Conservation (phyloP, 345 rosid species). For the Citrus cavaleriei region DNA sequence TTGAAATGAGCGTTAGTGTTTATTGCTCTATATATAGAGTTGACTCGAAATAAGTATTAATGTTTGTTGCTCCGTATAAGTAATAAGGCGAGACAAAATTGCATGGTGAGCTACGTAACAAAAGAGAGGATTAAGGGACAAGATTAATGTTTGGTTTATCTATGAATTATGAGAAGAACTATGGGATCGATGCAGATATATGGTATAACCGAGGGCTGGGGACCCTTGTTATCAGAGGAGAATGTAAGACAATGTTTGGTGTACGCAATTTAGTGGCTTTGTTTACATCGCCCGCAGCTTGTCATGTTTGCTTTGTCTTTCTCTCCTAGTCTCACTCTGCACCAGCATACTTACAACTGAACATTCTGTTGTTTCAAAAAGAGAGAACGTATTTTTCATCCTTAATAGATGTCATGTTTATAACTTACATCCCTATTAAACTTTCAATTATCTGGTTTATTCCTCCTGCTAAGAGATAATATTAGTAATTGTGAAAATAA, state of each 20-base stretch:
- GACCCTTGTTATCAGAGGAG: constrained; percentile 11
- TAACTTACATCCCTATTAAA: too few species aligned
- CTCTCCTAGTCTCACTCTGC: background rate
- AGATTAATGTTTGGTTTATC: background rate
- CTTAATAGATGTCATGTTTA: too few species aligned
- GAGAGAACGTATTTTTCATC: too few species aligned
- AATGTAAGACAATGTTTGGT: background rate
- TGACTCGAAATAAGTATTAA: background rate
- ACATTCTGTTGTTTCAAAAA: background rate
- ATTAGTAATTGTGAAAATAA: too few species aligned
- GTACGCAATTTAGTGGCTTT: background rate
- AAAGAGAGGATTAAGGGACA: background rate
- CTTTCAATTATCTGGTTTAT: too few species aligned
- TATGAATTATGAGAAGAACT: background rate
- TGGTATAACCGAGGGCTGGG: background rate
- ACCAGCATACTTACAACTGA: background rate
- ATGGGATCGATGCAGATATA: background rate
- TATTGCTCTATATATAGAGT: background rate
- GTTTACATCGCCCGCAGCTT: background rate
- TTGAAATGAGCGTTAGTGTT: background rate
- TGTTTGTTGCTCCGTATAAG: background rate
- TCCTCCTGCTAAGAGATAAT: too few species aligned
- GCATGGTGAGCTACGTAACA: background rate
- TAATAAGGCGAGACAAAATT: background rate
- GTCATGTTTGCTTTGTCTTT: background rate